Base-by-base conservation (phyloP, 257 asterid genomes). In the Linderniella brevidens region DNA sequence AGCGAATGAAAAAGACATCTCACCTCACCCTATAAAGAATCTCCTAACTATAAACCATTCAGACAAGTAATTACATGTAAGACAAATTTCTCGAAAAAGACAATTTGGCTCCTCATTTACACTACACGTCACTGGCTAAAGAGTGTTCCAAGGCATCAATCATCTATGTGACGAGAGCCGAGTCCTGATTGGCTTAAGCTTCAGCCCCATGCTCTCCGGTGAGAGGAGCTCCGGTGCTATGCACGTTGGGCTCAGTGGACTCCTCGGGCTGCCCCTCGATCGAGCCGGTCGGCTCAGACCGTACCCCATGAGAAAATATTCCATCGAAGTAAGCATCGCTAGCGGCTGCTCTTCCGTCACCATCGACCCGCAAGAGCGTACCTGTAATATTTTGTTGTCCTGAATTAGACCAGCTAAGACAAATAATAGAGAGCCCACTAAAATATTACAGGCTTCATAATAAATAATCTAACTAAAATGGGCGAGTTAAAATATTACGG, bases 331-430 rank as follows among this genome's bases (percentile, higher is more conserved):
- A 59, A 86, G 37, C 96, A 86, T 86, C 41, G 96, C 94, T 40
- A 72, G 93, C 14, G 96, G 94, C 67, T 86, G 94, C 77, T 86
- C 96, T 65, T 82, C 96, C 1, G 96, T 86, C 46, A 86, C 94
- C 71, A 86, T 73, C 48, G 96, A 86, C 61, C 94, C 96, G 55
- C 96, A 86, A n/a, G 69, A 64, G 17, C 73, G 90, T 18, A 86
- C 96, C 96, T 86, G 74, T 40, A 37, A 14, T 46, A 37, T 25
- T n/a, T n/a, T n/a, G n/a, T n/a, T n/a, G n/a, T n/a, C n/a, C n/a
- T n/a, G n/a, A n/a, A n/a, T n/a, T n/a, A n/a, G n/a, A n/a, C n/a
- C n/a, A n/a, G n/a, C n/a, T n/a, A n/a, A n/a, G n/a, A n/a, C n/a
- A n/a, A n/a, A n/a, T n/a, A n/a, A n/a, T n/a, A n/a, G n/a, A n/a